A percentile compares a stretch with the other conserved stretches of the same genome.
phyloP scores from a whole-genome alignment of 2,329 filamentous ascomycete species.

The Aspergillus tanneri region DNA sequence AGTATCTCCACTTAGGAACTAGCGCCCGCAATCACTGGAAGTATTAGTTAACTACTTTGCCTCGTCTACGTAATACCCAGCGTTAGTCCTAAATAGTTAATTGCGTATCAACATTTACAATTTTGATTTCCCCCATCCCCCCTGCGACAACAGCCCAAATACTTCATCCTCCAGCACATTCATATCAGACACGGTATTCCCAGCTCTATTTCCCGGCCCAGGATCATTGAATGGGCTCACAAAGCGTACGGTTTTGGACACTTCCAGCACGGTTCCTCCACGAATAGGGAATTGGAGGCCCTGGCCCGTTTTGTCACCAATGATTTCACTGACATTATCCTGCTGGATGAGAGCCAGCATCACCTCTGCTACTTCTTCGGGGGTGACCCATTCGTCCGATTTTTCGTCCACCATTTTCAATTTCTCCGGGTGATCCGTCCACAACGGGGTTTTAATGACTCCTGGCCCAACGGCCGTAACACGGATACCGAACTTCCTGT shows the following conservation, averaged over 20 bases:
- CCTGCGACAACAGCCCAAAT: slow-evolving; percentile 48
- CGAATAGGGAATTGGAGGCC: slow-evolving; percentile 37
- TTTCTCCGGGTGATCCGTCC: slow-evolving; percentile 63
- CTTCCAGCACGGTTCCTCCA: slow-evolving; percentile 57
- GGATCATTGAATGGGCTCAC: slow-evolving; percentile 56
- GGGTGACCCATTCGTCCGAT: slow-evolving; percentile 58
- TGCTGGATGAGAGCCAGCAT: slow-evolving; percentile 59
- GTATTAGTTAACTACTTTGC: no score
- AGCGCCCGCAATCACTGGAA: no score
- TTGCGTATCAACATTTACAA: no score
- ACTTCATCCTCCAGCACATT: slow-evolving; percentile 48
- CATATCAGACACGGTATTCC: slow-evolving; percentile 49
- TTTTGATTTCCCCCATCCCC: slow-evolving; percentile 50
- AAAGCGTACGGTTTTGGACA: slow-evolving; percentile 53
- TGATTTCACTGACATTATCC: slow-evolving; percentile 40
- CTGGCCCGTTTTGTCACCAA: slow-evolving; percentile 32
- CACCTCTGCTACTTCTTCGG: slow-evolving; percentile 59
- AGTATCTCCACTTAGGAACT: no score
- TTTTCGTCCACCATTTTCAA: slow-evolving; percentile 50
- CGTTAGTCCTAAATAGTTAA: no score
- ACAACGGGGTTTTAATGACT: slow-evolving; percentile 61
- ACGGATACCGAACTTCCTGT: slow-evolving; percentile 51
- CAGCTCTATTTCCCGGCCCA: slow-evolving; percentile 49
- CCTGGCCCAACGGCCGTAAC: slow-evolving; percentile 62
- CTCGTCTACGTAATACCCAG: no score